Evolutionary conservation across 2,329 filamentous ascomycete species (phyloP).

Genomic region (Fusarium citri): DNA sequence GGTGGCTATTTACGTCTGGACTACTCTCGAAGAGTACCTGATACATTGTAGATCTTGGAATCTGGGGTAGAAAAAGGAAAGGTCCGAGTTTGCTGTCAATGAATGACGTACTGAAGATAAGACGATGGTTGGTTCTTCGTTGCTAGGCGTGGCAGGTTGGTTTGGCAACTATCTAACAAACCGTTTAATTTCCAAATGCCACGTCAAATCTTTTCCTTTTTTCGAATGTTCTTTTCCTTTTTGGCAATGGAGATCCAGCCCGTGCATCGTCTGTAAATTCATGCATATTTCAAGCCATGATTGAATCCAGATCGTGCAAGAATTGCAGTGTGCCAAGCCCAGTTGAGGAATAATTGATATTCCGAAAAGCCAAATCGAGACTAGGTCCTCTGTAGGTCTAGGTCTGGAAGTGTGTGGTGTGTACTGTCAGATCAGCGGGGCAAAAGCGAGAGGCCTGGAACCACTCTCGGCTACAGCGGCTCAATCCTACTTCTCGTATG

Average conservation of each 20-base stretch:
- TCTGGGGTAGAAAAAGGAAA: slow-evolving; percentile 4
- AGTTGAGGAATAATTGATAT: background rate
- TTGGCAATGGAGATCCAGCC: background rate
- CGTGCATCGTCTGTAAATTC: background rate
- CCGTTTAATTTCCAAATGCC: background rate
- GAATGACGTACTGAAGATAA: background rate
- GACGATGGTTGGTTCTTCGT: slow-evolving; percentile 5
- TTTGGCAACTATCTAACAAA: background rate
- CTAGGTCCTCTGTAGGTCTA: no score
- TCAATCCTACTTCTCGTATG: slow-evolving; percentile 29
- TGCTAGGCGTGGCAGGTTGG: background rate
- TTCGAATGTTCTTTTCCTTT: no score
- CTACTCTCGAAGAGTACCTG: background rate
- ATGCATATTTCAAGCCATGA: background rate
- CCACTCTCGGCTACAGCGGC: slow-evolving; percentile 24
- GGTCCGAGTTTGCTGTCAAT: background rate
- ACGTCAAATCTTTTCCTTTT: background rate
- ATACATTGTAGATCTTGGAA: background rate
- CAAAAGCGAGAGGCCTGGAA: background rate
- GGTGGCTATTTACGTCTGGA: background rate
- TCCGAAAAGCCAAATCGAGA: background rate
- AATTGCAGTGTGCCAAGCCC: background rate
- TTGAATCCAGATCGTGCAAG: background rate
- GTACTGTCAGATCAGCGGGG: slow-evolving; percentile 9
- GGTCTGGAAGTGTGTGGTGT: background rate